Evolutionary conservation across 257 asterid genomes (phyloP).

Genomic region (Solanum lycopersicoides): DNA sequence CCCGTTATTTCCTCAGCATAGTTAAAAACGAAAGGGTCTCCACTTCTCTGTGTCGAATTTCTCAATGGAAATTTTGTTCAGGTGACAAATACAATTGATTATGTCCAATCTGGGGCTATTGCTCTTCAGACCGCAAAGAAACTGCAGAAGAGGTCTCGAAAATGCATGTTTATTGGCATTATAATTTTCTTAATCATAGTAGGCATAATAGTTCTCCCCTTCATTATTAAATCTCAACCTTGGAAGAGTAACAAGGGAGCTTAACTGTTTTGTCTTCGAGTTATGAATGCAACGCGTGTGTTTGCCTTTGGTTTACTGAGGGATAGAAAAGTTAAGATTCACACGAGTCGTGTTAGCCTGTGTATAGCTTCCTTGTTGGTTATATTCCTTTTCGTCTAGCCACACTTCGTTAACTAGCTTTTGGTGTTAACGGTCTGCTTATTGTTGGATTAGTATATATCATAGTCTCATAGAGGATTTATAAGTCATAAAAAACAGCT

Average conservation of each 20-base stretch:
- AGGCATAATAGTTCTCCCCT: slow-evolving; percentile 15
- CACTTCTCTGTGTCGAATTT: slow-evolving; percentile 1
- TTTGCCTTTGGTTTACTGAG: background rate
- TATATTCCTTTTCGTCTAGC: background rate
- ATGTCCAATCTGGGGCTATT: slow-evolving; percentile 56
- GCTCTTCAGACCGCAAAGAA: slow-evolving; percentile 55
- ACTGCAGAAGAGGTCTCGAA: slow-evolving; percentile 54
- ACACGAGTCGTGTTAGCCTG: background rate
- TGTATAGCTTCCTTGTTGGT: background rate
- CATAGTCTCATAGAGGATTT: background rate
- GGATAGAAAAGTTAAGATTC: background rate
- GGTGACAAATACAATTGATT: slow-evolving; percentile 60
- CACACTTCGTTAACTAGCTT: background rate
- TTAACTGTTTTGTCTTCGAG: slow-evolving; percentile 12
- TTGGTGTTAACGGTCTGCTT: background rate
- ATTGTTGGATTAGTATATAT: background rate
- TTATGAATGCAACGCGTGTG: background rate
- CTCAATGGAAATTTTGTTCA: slow-evolving; percentile 24
- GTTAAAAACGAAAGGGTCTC: background rate
- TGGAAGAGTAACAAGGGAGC: slow-evolving; percentile 43
- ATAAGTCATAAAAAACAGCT: background rate
- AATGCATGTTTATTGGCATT: slow-evolving; percentile 55
- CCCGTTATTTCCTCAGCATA: background rate
- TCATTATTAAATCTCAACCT: slow-evolving; percentile 27
- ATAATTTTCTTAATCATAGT: slow-evolving; percentile 34